Evolutionary conservation across 2,329 filamentous ascomycete species (phyloP), one percentile per base, ranked within the genome.

Genomic region (Exophiala calicioides): DNA sequence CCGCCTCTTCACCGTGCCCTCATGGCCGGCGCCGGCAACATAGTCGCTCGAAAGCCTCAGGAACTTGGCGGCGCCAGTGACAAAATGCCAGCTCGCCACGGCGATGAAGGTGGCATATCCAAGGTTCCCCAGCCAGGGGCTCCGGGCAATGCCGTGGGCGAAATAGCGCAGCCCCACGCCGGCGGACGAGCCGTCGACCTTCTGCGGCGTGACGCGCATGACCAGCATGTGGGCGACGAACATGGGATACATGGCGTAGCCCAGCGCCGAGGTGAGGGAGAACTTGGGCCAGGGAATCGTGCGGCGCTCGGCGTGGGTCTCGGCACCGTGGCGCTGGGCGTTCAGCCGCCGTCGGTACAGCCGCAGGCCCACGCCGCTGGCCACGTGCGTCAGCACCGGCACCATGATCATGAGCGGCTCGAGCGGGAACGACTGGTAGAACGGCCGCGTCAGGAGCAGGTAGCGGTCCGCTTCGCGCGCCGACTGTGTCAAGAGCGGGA

Each of bases 41-140:
- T 77, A 53, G 1, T 75, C 73, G 15, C 85, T 84, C 39, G 82
- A 75, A 35, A 79, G 72, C 0, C 82, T 82, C 50, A 90, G 70
- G 86, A 88, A 96, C 66, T 81, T 85, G n/a, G 88, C 87, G 69
- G 82, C 81, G 2, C 90, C 90, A 81, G 89, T 94, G 5, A 87
- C 80, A 65, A 90, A 82, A 70, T 96, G 90, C 50, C 83, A 87
- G 18, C 80, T 82, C 0, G 82, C 86, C 0, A 84, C 68, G 12
- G 71, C 72, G 5, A 95, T 72, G 37, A 96, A 73, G 1, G 82
- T 76, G 1, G 73, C 61, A 65, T 94, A 95, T 1, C 85, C 84
- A 1, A 77, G 58, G 64, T 82, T 85, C n/a, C 86, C 81, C 6
- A 85, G 65, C 1, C 76, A 56, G 0, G 84, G 82, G 60, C 88